Percentiles rank a stretch among this genome's conserved stretches.
Evolutionary conservation across 805 yeast genomes (phyloP).

Genomic region (Candida vaughaniae): DNA sequence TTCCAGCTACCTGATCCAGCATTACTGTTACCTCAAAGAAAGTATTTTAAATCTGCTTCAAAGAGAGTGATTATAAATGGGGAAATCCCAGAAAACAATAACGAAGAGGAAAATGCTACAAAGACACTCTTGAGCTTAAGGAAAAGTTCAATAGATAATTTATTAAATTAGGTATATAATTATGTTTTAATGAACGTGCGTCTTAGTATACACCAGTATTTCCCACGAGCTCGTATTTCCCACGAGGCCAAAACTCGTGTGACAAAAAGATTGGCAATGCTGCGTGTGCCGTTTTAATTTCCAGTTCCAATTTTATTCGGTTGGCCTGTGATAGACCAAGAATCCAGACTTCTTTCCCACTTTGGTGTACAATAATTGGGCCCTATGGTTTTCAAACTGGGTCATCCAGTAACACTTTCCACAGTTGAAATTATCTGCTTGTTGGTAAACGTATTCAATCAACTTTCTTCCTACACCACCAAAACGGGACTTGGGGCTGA

Average conservation of each 20-base stretch:
- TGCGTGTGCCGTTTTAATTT: too few species aligned
- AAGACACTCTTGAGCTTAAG: conserved; percentile 38
- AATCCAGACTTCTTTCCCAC: conserved; percentile 45
- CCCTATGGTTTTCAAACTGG: conserved; percentile 52
- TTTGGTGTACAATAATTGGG: conserved; percentile 54
- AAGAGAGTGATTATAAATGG: conserved; percentile 18
- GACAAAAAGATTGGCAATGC: too few species aligned
- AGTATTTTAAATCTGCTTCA: conserved; percentile 31
- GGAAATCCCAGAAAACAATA: conserved; percentile 1
- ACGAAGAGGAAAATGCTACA: conserved; percentile 31
- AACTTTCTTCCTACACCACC: conserved; percentile 50
- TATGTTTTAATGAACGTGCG: too few species aligned
- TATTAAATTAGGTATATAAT: conserved; percentile 41
- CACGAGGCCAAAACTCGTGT: too few species aligned
- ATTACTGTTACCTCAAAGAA: conserved; percentile 26
- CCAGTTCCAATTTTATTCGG: too few species aligned
- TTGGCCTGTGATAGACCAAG: not conserved
- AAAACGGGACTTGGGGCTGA: conserved; percentile 35
- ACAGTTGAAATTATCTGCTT: conserved; percentile 43
- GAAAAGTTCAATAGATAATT: conserved; percentile 41
- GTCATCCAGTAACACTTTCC: conserved; percentile 54
- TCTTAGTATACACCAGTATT: too few species aligned
- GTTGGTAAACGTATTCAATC: conserved; percentile 47
- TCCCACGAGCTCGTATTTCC: too few species aligned
- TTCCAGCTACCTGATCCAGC: conserved; percentile 45